Base-by-base conservation (phyloP, 331 rosid genomes). In the Malus hybrid region DNA sequence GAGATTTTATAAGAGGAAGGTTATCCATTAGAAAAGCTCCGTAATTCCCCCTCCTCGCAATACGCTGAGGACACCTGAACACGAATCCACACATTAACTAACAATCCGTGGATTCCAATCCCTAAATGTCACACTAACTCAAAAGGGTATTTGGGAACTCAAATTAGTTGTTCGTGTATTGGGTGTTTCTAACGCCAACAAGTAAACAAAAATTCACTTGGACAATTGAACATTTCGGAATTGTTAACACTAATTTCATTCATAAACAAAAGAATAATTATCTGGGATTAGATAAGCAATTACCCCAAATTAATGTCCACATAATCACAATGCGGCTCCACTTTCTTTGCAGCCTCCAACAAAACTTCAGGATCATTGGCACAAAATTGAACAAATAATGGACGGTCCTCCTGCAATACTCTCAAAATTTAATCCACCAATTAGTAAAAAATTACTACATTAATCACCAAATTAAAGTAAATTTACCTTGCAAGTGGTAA, bases 271-370 rank as follows among this genome's bases (percentile, higher is more conserved):
- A 50, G 9, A 50, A 16, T 6, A 6, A 50, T 16, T 50, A 50
- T 50, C 20, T 10, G 24, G 1, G 36, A 27, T n/a, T 44, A 71
- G 65, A 32, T 24, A 4, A 59, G 39, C 13, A n/a, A 69, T 57
- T 89, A 95, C 97, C 97, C 99, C n/a, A 95, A 86, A 83, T 95
- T 95, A 69, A 95, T 87, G 81, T 92, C 99, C 73, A 95, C 97
- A 10, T 92, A 95, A 79, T 95, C 99, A 73, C 97, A 92, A 77
- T 77, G 83, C 52, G 91, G 89, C 71, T 90, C 96, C 55, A 92
- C 97, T 75, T 78, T 89, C 75, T 82, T 81, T 33, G 99, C 97
- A 74, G 97, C 97, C 76, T 89, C 96, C 82, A 95, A 73, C 68
- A 90, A 85, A 33, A 81, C 78, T 64, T 86, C 93, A 5, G 97